phyloP scores from a whole-genome alignment of 2,329 filamentous ascomycete genomes.

The Myriosclerotinia scirpicola region DNA sequence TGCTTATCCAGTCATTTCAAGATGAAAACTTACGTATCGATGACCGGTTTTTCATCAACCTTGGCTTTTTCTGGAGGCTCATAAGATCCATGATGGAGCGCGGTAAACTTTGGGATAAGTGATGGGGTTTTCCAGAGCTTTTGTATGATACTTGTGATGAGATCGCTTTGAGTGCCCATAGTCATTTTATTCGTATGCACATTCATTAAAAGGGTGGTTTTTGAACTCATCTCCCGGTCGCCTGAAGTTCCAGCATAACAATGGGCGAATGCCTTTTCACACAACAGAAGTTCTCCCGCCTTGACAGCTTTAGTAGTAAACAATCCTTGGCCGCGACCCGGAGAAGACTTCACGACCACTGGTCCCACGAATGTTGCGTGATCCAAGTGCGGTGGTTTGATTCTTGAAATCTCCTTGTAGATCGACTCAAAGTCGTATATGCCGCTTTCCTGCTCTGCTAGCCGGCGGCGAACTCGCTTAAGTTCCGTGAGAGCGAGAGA shows the following conservation, averaged over 20 bases:
- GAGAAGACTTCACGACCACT: slow-evolving; percentile 23
- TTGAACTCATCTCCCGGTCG: background rate
- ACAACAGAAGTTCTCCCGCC: slow-evolving; percentile 28
- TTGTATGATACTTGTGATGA: slow-evolving; percentile 23
- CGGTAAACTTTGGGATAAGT: slow-evolving; percentile 22
- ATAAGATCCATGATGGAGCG: slow-evolving; percentile 26
- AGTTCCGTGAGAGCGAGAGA: slow-evolving; percentile 14
- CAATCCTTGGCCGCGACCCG: slow-evolving; percentile 21
- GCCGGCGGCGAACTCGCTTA: slow-evolving; percentile 19
- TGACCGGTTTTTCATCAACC: slow-evolving; percentile 22
- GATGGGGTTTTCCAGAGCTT: slow-evolving; percentile 25
- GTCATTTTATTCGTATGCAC: slow-evolving; percentile 17
- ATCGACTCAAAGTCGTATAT: slow-evolving; percentile 27
- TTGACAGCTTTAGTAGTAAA: slow-evolving; percentile 27
- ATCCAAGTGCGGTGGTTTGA: slow-evolving; percentile 23
- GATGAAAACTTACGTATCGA: slow-evolving; percentile 26
- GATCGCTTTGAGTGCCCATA: slow-evolving; percentile 20
- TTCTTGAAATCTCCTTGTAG: slow-evolving; percentile 24
- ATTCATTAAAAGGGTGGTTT: slow-evolving; percentile 20
- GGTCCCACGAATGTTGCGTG: slow-evolving; percentile 28
- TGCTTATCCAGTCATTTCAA: background rate
- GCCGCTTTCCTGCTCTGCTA: slow-evolving; percentile 27
- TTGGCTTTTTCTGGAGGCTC: background rate
- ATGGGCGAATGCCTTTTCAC: slow-evolving; percentile 30
- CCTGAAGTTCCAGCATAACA: slow-evolving; percentile 17